phyloP scores from a whole-genome alignment of 2,329 filamentous ascomycete genomes.

The Rutstroemia sp. region DNA sequence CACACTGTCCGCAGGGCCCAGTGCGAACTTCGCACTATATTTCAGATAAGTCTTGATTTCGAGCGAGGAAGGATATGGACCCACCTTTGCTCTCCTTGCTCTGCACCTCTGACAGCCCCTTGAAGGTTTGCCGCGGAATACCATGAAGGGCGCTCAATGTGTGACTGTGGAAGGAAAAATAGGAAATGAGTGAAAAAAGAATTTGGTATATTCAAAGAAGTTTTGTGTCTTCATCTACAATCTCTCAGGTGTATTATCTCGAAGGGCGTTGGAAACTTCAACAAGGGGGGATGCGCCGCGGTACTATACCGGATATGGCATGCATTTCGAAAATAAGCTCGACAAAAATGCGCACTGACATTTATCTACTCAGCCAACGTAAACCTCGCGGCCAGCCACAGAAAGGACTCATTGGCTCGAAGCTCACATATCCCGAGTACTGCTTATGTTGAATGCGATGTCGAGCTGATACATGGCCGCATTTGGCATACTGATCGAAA shows the following conservation, averaged over 20 bases:
- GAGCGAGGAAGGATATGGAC: neutral
- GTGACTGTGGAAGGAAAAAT: too few species aligned
- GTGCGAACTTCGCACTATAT: conserved; percentile 13
- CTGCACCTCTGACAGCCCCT: conserved; percentile 14
- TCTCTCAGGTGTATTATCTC: too few species aligned
- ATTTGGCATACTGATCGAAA: neutral
- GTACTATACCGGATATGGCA: neutral
- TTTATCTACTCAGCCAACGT: too few species aligned
- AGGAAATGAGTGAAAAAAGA: neutral
- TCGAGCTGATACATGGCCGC: neutral
- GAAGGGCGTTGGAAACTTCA: neutral
- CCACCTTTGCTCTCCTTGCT: conserved; percentile 13
- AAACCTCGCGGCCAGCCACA: too few species aligned
- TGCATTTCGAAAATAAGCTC: neutral
- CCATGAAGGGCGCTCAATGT: neutral
- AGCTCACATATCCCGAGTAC: neutral
- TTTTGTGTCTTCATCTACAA: neutral
- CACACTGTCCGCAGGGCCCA: conserved; percentile 2
- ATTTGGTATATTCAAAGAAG: neutral
- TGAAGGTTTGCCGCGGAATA: conserved; percentile 9
- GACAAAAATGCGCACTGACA: too few species aligned
- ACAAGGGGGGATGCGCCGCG: too few species aligned
- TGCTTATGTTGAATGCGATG: too few species aligned
- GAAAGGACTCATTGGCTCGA: neutral
- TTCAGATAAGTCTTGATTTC: neutral